phyloP scores from a whole-genome alignment of 345 rosid species.

The Citrus hindsii region DNA sequence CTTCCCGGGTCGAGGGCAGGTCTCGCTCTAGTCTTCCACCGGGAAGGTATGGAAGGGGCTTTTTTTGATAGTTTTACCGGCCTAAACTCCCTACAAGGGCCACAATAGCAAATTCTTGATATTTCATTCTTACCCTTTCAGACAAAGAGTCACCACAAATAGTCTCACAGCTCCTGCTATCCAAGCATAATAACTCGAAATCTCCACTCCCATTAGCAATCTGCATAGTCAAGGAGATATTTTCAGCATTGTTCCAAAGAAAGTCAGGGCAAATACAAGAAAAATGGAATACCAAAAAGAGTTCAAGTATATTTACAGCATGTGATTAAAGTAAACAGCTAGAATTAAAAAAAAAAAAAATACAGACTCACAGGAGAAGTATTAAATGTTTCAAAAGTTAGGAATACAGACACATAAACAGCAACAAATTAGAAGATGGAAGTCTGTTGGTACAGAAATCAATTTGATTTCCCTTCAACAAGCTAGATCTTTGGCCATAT shows the following conservation, averaged over 20 bases:
- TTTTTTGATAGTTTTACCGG: too few relatives aligned
- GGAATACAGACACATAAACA: neutral
- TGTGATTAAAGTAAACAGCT: neutral
- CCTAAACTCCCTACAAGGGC: neutral
- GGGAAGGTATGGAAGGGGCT: too few relatives aligned
- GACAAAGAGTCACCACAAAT: slow-evolving; percentile 31
- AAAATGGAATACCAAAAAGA: neutral
- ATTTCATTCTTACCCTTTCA: slow-evolving; percentile 35
- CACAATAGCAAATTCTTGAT: neutral
- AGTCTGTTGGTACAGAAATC: neutral
- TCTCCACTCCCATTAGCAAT: slow-evolving; percentile 47
- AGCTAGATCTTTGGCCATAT: neutral
- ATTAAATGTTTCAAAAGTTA: neutral
- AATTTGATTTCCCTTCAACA: neutral
- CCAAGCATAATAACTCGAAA: slow-evolving; percentile 46
- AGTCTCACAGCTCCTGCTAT: slow-evolving; percentile 49
- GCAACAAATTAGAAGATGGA: neutral
- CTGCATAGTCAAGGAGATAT: slow-evolving; percentile 30
- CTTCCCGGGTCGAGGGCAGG: too few relatives aligned
- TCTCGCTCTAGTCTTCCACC: too few relatives aligned
- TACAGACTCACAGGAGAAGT: neutral
- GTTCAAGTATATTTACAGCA: neutral
- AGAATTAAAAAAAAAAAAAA: neutral
- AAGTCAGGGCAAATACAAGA: neutral
- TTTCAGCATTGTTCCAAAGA: neutral